Evolutionary conservation across 2,329 filamentous ascomycete species (phyloP), one percentile per base, ranked within the genome.

Genomic region (Verticillium isaacii): DNA sequence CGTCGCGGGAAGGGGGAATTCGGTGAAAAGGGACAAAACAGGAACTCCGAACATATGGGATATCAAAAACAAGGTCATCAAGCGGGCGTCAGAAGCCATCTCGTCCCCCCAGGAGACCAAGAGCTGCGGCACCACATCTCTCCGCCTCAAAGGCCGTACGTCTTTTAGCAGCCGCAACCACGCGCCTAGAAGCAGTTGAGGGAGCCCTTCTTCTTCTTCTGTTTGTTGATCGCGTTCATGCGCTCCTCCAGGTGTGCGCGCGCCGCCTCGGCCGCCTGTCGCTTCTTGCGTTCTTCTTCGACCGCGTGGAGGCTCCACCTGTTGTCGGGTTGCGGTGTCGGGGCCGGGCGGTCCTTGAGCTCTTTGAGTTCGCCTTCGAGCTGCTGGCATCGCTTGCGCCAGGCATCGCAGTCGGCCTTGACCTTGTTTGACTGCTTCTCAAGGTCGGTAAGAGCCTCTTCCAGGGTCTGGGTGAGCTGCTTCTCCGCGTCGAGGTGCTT

Each of bases 401-500:
- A 98, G 36, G 84, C 86, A 60, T 98, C 95, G 74, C 92, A 89
- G 75, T 99, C 95, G 2, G 87, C 81, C 81, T 96, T 96, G 75
- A 94, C 88, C 81, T 94, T 94, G 76, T 94, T 96, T 70, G 91
- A 93, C 69, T 96, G 93, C 61, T 87, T 86, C 77, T 99, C 95
- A 41, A 99, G 86, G 70, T 99, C 95, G 2, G 92, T 94, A 34
- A 99, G 86, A 7, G 95, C 95, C 77, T 98, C 94, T 75, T 99
- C 95, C 45, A 99, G 85, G 2, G 94, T 98, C 57, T 92, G 89
- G 0, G 94, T 99, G 63, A 99, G 88, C 75, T 98, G 94, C 74
- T 96, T 96, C 81, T 99, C 95, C 3, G 95, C 95, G 66, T 91
- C 90, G 29, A 99, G 85, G 72, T 98, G 93, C 80, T 97, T 98